Evolutionary conservation across 176 grass and related monocot species (phyloP).

Genomic region (Zoysia pacifica): DNA sequence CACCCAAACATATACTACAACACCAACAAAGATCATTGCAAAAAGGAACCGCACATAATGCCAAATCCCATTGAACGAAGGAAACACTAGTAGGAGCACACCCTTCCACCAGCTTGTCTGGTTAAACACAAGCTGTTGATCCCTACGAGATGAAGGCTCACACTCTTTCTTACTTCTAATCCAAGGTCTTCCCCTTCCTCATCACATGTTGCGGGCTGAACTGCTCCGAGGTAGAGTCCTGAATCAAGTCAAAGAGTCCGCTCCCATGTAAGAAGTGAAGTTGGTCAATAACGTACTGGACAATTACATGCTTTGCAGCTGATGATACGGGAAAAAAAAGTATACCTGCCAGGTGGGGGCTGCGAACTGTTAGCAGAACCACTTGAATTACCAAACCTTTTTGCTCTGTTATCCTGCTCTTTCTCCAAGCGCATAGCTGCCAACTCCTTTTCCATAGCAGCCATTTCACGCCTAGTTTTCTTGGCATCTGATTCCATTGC

Average conservation of each 20-base stretch:
- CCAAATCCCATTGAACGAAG: slow-evolving; percentile 1
- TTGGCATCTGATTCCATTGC: slow-evolving; percentile 92
- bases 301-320: not conserved
- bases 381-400: slow-evolving; percentile 58
- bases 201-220: slow-evolving; percentile 58
- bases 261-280: not conserved
- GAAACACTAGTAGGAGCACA: slow-evolving; percentile 8
- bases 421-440: slow-evolving; percentile 72
- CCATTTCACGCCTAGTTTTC: slow-evolving; percentile 86
- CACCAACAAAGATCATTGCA: not conserved
- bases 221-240: slow-evolving; percentile 56
- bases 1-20: too few relatives aligned
- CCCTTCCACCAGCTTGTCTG: slow-evolving; percentile 30
- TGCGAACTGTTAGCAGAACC: slow-evolving; percentile 58
- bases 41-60: slow-evolving; percentile 10
- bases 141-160: slow-evolving; percentile 42
- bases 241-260: not conserved
- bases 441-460: slow-evolving; percentile 90
- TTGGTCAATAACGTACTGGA: not conserved
- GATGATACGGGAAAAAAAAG: not conserved
- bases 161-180: not conserved
- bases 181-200: not conserved
- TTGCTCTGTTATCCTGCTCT: slow-evolving; percentile 73
- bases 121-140: slow-evolving; percentile 24
- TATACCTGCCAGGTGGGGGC: slow-evolving; percentile 65